Evolutionary conservation across 2,329 filamentous ascomycete genomes (phyloP).

Genomic region (Sodiomyces alkalinus): DNA sequence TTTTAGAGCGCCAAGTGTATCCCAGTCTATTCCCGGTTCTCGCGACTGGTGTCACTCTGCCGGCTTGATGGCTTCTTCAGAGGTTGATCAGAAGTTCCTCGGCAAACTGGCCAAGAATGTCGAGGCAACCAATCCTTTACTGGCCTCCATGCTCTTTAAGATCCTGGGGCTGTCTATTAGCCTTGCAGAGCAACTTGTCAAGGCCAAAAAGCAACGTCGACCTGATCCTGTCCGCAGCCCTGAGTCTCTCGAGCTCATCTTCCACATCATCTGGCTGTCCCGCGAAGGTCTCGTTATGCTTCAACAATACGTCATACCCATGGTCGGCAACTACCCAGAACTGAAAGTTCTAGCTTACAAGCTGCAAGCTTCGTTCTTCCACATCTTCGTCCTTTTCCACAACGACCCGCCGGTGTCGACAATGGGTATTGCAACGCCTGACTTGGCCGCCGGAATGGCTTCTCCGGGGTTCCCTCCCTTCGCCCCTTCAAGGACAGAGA

Average conservation of each 20-base stretch:
- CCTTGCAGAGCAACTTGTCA: slow-evolving; percentile 68
- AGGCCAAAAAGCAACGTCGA: slow-evolving; percentile 67
- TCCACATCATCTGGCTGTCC: slow-evolving; percentile 89
- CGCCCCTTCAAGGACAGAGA: slow-evolving; percentile 23
- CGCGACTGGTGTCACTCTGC: too few relatives aligned
- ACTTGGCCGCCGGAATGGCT: slow-evolving; percentile 20
- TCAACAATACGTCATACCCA: slow-evolving; percentile 75
- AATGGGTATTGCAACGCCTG: slow-evolving; percentile 36
- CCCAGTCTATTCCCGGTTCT: too few relatives aligned
- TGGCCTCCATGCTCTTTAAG: slow-evolving; percentile 76
- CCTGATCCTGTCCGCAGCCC: slow-evolving; percentile 68
- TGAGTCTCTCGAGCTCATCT: slow-evolving; percentile 65
- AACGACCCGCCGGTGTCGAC: slow-evolving; percentile 68
- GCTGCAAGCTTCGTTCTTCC: slow-evolving; percentile 83
- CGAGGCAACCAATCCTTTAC: slow-evolving; percentile 59
- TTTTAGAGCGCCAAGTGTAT: too few relatives aligned
- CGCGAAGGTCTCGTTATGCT: slow-evolving; percentile 80
- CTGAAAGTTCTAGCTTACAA: slow-evolving; percentile 85
- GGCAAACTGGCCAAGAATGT: slow-evolving; percentile 75
- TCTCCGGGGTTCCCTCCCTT: slow-evolving; percentile 10
- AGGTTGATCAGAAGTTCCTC: slow-evolving; percentile 95
- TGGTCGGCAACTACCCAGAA: slow-evolving; percentile 63
- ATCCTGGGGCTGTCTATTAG: slow-evolving; percentile 82
- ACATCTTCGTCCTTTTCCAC: slow-evolving; percentile 93
- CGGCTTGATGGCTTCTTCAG: slow-evolving; percentile 76